Conservation (phyloP, 2,329 filamentous ascomycete species). For the Didymella pomorum region DNA sequence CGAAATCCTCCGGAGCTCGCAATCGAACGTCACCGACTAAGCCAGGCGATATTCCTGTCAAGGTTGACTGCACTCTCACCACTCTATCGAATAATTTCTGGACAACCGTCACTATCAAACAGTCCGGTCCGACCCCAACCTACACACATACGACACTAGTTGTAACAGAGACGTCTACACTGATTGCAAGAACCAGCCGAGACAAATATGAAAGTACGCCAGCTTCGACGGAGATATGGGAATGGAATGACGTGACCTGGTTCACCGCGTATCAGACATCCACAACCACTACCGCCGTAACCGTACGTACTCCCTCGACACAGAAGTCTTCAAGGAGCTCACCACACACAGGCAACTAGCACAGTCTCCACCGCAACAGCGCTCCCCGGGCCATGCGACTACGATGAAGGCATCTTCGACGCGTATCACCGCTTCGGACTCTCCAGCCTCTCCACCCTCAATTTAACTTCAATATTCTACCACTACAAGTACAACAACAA, state of each 20-base stretch:
- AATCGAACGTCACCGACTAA: neutral
- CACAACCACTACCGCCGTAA: neutral
- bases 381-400: neutral
- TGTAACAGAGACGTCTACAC: neutral
- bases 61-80: conserved; percentile 1
- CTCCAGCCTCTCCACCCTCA: neutral
- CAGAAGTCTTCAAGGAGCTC: neutral
- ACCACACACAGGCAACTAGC: neutral
- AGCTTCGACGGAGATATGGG: neutral
- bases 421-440: neutral
- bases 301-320: neutral
- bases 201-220: neutral
- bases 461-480: neutral
- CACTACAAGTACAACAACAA: neutral
- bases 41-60: neutral
- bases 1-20: neutral
- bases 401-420: neutral
- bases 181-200: neutral
- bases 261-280: neutral
- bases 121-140: neutral
- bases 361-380: neutral
- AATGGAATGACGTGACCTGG: neutral
- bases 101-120: neutral
- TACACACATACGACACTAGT: neutral
- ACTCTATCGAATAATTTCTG: neutral